phyloP scores from a whole-genome alignment of 306 rosid genomes.

The Albizia julibrissin region DNA sequence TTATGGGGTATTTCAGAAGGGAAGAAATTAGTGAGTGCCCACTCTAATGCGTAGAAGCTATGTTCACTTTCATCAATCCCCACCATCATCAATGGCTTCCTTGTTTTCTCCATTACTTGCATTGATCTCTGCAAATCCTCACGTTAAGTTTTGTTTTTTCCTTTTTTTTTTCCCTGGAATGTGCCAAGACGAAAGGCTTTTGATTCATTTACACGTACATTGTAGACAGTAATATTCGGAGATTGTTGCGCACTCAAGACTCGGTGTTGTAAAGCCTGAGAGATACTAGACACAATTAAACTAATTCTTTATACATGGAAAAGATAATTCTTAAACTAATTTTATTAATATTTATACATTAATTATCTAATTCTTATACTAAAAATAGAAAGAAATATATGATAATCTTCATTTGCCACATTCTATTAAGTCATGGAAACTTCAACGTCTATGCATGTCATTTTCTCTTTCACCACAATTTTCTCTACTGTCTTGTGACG shows the following conservation, averaged over 20 bases:
- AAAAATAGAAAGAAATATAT: too few relatives aligned
- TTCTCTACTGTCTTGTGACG: background rate
- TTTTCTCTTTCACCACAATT: background rate
- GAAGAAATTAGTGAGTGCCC: slow-evolving; percentile 6
- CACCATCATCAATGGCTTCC: slow-evolving; percentile 16
- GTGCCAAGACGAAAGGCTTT: background rate
- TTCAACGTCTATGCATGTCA: background rate
- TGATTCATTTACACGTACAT: background rate
- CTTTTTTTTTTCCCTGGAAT: background rate
- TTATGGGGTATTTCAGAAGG: background rate
- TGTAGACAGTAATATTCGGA: background rate
- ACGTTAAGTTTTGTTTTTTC: background rate
- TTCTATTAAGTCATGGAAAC: too few relatives aligned
- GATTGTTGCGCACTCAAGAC: background rate
- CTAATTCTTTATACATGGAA: too few relatives aligned
- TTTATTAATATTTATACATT: too few relatives aligned
- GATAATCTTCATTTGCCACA: too few relatives aligned
- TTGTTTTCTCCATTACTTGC: slow-evolving; percentile 6
- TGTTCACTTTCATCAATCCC: slow-evolving; percentile 13
- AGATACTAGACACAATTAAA: too few relatives aligned
- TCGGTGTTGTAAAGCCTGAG: background rate
- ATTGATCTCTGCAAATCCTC: background rate
- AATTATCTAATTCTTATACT: too few relatives aligned
- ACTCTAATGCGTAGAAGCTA: slow-evolving; percentile 21
- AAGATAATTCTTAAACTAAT: too few relatives aligned